Percentiles rank a stretch among this genome's conserved stretches.
These are phyloP conservation scores for Pleurotus eryngii DNA, from an alignment of 768 basidiomycete species.

Conservation along the genomic window DNA sequence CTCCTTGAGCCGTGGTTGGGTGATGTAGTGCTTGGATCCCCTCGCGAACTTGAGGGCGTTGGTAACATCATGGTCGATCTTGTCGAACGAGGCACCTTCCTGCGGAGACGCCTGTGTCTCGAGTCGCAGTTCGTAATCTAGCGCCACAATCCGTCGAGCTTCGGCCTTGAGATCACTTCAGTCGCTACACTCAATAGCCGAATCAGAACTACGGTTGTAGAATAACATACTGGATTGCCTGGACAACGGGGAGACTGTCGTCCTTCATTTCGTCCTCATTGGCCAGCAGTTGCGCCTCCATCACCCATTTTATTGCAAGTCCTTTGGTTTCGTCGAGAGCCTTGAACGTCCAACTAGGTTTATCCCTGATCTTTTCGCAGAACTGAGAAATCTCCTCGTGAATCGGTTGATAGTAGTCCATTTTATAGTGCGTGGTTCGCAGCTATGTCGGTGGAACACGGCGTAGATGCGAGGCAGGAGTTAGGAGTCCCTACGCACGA, in stretches of 20 bases:
- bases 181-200: not conserved
- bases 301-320: not conserved
- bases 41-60: not conserved
- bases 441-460: too few relatives aligned
- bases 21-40: not conserved
- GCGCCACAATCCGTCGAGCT: not conserved
- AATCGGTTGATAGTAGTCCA: not conserved
- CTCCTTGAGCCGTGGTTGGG: not conserved
- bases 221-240: not conserved
- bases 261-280: not conserved
- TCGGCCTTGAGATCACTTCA: not conserved
- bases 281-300: not conserved
- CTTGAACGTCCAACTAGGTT: not conserved
- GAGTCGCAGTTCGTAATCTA: too few relatives aligned
- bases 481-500: too few relatives aligned
- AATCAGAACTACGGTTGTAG: not conserved
- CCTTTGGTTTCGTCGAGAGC: not conserved
- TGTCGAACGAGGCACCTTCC: not conserved
- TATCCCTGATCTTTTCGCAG: not conserved
- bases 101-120: not conserved
- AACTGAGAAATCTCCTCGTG: not conserved
- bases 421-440: too few relatives aligned
- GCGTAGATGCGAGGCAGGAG: too few relatives aligned
- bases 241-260: not conserved
- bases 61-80: not conserved